These are phyloP conservation scores for Aspergillus pseudonomiae DNA, from an alignment of 2,329 filamentous ascomycete species.

Conservation along the genomic window DNA sequence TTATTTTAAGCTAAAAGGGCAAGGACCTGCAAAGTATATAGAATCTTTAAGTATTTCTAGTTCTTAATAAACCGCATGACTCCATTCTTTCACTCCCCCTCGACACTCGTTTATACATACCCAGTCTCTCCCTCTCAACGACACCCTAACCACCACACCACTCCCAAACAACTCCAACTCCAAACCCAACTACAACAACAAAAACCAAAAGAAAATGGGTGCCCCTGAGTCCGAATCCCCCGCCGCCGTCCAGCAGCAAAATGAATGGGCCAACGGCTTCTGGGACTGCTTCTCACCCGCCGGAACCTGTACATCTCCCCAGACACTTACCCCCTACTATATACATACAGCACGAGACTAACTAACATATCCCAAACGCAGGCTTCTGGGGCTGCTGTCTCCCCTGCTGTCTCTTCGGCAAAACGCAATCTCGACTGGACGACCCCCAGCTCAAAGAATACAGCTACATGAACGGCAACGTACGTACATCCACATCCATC, in stretches of 20 bases:
- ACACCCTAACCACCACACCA: too few species aligned
- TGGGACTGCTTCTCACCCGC: conserved; percentile 38
- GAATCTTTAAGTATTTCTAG: not conserved
- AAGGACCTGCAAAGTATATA: not conserved
- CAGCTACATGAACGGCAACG: conserved; percentile 31
- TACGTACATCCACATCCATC: conserved; percentile 14
- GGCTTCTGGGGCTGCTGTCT: conserved; percentile 32
- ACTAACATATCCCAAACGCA: conserved; percentile 15
- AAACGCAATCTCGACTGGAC: conserved; percentile 32
- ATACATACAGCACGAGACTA: not conserved
- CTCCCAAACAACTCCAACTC: too few species aligned
- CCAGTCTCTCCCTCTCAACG: not conserved
- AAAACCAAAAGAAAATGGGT: conserved; percentile 12
- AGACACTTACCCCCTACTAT: not conserved
- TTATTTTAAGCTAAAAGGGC: not conserved
- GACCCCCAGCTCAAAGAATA: conserved; percentile 33
- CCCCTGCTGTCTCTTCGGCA: conserved; percentile 38
- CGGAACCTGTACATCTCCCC: conserved; percentile 30
- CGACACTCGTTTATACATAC: not conserved
- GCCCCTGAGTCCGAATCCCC: not conserved
- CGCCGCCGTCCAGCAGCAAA: not conserved
- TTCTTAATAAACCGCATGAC: not conserved
- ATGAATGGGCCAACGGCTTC: conserved; percentile 35
- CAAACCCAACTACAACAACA: too few species aligned
- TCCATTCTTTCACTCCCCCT: not conserved